Percentiles rank a stretch among this genome's conserved stretches.
Evolutionary conservation across 176 grass and related monocot genomes (phyloP).

Genomic region (Tuctoria greenei): DNA sequence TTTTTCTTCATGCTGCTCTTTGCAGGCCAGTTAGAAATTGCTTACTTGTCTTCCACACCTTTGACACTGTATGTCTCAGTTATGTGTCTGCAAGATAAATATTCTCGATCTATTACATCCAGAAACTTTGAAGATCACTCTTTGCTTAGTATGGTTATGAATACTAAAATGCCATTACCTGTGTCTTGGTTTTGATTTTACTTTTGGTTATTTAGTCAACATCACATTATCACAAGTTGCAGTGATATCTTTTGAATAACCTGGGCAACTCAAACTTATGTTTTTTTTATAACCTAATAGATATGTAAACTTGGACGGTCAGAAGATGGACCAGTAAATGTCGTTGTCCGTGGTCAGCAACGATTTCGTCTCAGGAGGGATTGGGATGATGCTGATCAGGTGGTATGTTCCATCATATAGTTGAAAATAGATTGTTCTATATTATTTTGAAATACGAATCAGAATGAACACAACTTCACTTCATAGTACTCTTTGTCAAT

Average conservation of each 20-base stretch:
- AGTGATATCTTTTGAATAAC: slow-evolving; percentile 18
- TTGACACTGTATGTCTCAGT: not conserved
- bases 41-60: not conserved
- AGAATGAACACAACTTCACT: slow-evolving; percentile 11
- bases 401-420: slow-evolving; percentile 53
- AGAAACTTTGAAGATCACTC: slow-evolving; percentile 10
- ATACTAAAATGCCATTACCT: not conserved
- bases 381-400: slow-evolving; percentile 74
- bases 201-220: not conserved
- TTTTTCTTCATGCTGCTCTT: slow-evolving; percentile 24
- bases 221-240: not conserved
- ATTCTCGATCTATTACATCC: not conserved
- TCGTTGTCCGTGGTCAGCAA: slow-evolving; percentile 89
- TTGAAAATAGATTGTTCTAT: not conserved
- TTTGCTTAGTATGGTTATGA: not conserved
- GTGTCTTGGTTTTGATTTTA: not conserved
- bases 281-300: slow-evolving; percentile 40
- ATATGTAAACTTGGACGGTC: slow-evolving; percentile 71
- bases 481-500: slow-evolving; percentile 36
- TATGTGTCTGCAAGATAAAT: not conserved
- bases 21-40: slow-evolving; percentile 6
- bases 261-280: not conserved
- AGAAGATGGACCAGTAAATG: slow-evolving; percentile 77
- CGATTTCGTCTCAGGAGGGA: slow-evolving; percentile 60
- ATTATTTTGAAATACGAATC: slow-evolving; percentile 1